Evolutionary conservation across 1,284 basidiomycete genomes (phyloP).

Genomic region (Wolfiporia cocos): DNA sequence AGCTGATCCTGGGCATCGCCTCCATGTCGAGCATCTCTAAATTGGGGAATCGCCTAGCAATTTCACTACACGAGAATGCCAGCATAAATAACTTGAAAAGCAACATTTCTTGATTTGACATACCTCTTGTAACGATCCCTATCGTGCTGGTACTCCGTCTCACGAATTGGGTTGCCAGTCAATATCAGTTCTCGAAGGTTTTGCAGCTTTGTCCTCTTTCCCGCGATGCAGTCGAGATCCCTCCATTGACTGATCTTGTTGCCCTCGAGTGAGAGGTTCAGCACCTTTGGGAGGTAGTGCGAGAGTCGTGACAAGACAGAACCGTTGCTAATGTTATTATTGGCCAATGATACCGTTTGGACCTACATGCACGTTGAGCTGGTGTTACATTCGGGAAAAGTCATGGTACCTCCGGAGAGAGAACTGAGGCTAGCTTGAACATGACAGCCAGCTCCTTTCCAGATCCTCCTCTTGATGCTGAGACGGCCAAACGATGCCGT

Average conservation of each 20-base stretch:
- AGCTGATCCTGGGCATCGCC: slow-evolving; percentile 67
- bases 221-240: slow-evolving; percentile 61
- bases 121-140: slow-evolving; percentile 64
- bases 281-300: slow-evolving; percentile 66
- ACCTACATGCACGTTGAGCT: slow-evolving; percentile 37
- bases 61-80: slow-evolving; percentile 42
- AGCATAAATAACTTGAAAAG: slow-evolving; percentile 1
- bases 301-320: slow-evolving; percentile 49
- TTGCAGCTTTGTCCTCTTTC: slow-evolving; percentile 52
- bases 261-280: slow-evolving; percentile 77
- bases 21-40: slow-evolving; percentile 72
- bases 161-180: slow-evolving; percentile 74
- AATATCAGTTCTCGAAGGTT: slow-evolving; percentile 74
- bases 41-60: slow-evolving; percentile 63
- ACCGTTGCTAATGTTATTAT: slow-evolving; percentile 45
- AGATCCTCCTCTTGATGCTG: slow-evolving; percentile 56
- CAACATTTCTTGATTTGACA: slow-evolving; percentile 23
- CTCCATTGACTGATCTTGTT: slow-evolving; percentile 63
- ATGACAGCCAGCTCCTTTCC: slow-evolving; percentile 71
- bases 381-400: background rate
- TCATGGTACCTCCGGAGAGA: slow-evolving; percentile 65
- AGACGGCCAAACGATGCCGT: slow-evolving; percentile 58
- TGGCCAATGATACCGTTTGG: slow-evolving; percentile 70
- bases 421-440: slow-evolving; percentile 77
- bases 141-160: slow-evolving; percentile 51